Base-by-base conservation (phyloP, 768 basidiomycete species). In the Pulveroboletus frians region DNA sequence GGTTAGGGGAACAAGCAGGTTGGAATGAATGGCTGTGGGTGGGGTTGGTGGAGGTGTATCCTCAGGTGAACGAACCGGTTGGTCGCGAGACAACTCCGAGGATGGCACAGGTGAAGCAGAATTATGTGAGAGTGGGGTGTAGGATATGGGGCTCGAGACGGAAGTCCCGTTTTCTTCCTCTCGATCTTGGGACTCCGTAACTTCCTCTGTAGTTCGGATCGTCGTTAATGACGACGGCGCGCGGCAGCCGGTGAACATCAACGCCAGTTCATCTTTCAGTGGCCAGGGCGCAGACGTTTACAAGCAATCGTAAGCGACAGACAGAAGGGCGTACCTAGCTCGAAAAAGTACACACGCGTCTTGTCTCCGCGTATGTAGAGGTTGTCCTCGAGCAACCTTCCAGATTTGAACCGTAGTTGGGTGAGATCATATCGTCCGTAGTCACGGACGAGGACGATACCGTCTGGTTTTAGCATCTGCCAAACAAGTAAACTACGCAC, bases 311-410 rank as follows among this genome's bases (percentile, higher is more conserved):
- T 7, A 13, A 9, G 32, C 5, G 1, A 20, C 10, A 18, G 31
- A 32, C 20, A 11, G 2, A 6, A 37, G 29, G 1, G 55, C 71
- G 27, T 56, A 90, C 93, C 89, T 10, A 89, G 66, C 52, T 90
- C 87, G 56, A 99, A 99, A 67, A 98, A 99, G 68, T 97, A 98
- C 0, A 99, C 96, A 34, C 96, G 76, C 0, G 96, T 98, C 60
- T 92, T 94, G 71, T 99, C 96, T 1, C 96, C 96, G 32, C 96
- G 80, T 44, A 96, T 87, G 61, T 99, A 99, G 56, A 99, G 85
- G 64, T 96, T 94, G 40, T 94, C 92, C 37, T 92, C 88, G 10
- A 98, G 78, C 47, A 98, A 77, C 10, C 96, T 77, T 2, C 85
- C 83, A 6, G 77, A 76, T 68, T 92, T 96, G 75, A 99, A 96